phyloP scores from a whole-genome alignment of 1,284 basidiomycete species.

The Cystobasidium pallidum region DNA sequence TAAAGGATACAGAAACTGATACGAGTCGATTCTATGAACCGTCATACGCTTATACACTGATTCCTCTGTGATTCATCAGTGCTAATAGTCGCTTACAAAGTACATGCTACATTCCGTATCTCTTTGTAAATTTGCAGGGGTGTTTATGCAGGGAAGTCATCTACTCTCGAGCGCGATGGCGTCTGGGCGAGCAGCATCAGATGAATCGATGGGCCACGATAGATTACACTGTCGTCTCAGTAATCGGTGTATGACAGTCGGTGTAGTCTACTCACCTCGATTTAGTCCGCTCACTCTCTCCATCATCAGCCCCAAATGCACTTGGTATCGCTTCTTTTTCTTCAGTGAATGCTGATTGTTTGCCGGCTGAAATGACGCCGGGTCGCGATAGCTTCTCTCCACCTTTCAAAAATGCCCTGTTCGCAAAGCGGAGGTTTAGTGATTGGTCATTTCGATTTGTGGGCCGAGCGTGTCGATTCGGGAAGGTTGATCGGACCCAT shows the following conservation, averaged over 20 bases:
- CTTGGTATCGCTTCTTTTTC: constrained; percentile 26
- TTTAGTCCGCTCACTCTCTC: constrained; percentile 2
- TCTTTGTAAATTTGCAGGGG: too few relatives aligned
- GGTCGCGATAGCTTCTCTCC: constrained; percentile 39
- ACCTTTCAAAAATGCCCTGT: constrained; percentile 38
- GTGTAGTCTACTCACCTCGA: constrained; percentile 13
- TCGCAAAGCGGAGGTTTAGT: neutral
- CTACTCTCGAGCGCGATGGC: neutral
- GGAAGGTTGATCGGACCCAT: too few relatives aligned
- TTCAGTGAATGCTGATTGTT: constrained; percentile 25
- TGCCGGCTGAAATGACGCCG: constrained; percentile 37
- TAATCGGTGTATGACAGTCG: too few relatives aligned
- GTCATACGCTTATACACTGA: too few relatives aligned
- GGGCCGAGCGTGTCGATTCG: too few relatives aligned
- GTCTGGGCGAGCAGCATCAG: neutral
- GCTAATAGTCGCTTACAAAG: neutral
- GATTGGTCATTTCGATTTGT: too few relatives aligned
- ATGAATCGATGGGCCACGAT: too few relatives aligned
- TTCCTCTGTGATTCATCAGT: too few relatives aligned
- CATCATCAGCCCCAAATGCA: constrained; percentile 18
- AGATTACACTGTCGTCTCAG: too few relatives aligned
- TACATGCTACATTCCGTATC: neutral
- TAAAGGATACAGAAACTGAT: neutral
- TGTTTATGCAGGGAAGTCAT: too few relatives aligned
- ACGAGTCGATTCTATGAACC: too few relatives aligned